Evolutionary conservation across 2,329 filamentous ascomycete species (phyloP), one percentile per base, ranked within the genome.

Genomic region (Juglanconis oblonga): DNA sequence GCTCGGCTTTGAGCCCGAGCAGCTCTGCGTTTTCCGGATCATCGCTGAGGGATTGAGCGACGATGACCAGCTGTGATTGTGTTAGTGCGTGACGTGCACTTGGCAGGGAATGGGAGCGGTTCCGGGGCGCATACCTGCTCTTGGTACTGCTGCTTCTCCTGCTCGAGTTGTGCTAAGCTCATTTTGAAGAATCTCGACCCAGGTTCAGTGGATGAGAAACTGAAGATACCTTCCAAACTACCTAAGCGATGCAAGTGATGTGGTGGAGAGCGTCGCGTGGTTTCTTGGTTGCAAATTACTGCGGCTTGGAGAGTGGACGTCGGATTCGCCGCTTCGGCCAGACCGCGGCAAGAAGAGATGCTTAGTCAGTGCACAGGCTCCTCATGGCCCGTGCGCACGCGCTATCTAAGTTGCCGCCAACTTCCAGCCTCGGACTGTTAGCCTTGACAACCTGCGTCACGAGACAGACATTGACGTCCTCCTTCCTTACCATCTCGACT

Each of bases 1-100:
- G 86, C 81, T 96, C 92, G 73, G 84, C 79, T 76, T 89, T 88
- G 72, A 97, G 85, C 71, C 83, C 85, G 70, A 88, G 82, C 70
- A 96, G 86, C 75, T 94, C 92, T 69, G 79, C 80, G 74, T 92
- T 94, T 61, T 89, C 88, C 64, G 92, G 88, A 70, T 95, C 91
- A 74, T 90, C 87, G 74, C 89, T 87, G 59, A 96, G 85, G 66
- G 90, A 89, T 58, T 85, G 80, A 69, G 87, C 79, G 62, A 97
- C 87, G 42, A 91, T 87, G 70, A 93, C 90, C 71, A 96, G 85
- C 89, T 93, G 55, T 54, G 14, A 51, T 17, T 29, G 47, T 36
- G 62, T 70, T 38, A 72, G 68, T 40, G 32, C 44, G 3, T 13
- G 11, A 17, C 36, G 40, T 33, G 29, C 33, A 8, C 2, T 24